Conservation (phyloP, 2,329 filamentous ascomycete genomes). For the Calonectria montana region DNA sequence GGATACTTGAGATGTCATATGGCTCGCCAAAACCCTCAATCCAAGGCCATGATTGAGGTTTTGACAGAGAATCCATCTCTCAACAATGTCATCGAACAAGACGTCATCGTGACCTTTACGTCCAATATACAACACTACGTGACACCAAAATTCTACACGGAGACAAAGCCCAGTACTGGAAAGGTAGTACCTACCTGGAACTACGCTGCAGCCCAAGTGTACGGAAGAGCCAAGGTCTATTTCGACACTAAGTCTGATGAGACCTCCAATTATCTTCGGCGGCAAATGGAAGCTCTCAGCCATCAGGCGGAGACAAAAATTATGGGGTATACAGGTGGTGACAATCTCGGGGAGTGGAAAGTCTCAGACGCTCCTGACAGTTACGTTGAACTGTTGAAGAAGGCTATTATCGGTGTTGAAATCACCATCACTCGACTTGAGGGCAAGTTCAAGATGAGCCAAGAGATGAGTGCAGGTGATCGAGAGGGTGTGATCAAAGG, state of each 20-base stretch:
- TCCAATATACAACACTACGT: slow-evolving; percentile 70
- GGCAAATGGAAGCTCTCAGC: slow-evolving; percentile 65
- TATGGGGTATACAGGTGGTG: slow-evolving; percentile 64
- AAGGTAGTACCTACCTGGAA: slow-evolving; percentile 81
- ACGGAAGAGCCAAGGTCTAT: slow-evolving; percentile 67
- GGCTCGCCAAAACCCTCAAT: slow-evolving; percentile 72
- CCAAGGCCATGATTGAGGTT: slow-evolving; percentile 68
- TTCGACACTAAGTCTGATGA: slow-evolving; percentile 59
- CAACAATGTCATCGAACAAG: slow-evolving; percentile 54
- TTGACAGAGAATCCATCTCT: slow-evolving; percentile 28
- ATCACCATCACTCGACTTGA: slow-evolving; percentile 65
- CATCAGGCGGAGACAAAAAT: slow-evolving; percentile 61
- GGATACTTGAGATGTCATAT: slow-evolving; percentile 69
- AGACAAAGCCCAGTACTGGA: slow-evolving; percentile 71
- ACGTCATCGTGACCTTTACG: slow-evolving; percentile 74
- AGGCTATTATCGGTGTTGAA: slow-evolving; percentile 70
- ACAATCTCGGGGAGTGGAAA: slow-evolving; percentile 59
- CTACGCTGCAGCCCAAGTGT: slow-evolving; percentile 73
- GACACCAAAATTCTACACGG: slow-evolving; percentile 74
- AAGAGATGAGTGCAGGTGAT: slow-evolving; percentile 66
- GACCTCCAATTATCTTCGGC: slow-evolving; percentile 57
- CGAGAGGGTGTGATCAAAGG: slow-evolving; percentile 67
- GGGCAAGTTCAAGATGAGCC: slow-evolving; percentile 76
- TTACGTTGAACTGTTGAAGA: slow-evolving; percentile 69
- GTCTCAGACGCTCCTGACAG: slow-evolving; percentile 66